These are phyloP conservation scores for Rauvolfia tetraphylla DNA, from an alignment of 257 asterid genomes.

Conservation along the genomic window DNA sequence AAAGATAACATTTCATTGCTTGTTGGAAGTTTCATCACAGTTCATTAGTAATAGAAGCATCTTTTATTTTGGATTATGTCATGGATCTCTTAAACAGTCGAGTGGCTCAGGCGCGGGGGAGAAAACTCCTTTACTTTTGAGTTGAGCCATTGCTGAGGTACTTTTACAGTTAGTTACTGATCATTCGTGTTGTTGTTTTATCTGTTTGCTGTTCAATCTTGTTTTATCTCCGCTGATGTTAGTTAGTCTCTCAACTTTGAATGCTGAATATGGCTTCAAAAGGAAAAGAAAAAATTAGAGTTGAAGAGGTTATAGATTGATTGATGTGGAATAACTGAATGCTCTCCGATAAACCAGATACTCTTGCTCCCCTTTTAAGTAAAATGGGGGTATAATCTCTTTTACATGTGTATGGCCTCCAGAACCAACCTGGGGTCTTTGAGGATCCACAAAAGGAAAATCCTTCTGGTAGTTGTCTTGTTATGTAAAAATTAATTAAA, in stretches of 20 bases:
- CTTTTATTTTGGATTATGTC: background rate
- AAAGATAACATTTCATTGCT: background rate
- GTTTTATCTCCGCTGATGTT: background rate
- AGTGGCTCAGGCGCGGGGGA: background rate
- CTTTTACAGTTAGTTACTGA: background rate
- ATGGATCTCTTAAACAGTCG: background rate
- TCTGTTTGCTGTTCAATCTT: background rate
- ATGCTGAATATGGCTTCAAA: background rate
- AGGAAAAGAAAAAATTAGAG: background rate
- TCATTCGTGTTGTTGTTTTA: background rate
- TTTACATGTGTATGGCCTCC: background rate
- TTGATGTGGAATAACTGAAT: background rate
- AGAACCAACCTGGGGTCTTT: background rate
- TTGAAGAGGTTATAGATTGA: background rate
- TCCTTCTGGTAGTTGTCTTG: background rate
- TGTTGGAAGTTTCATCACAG: background rate
- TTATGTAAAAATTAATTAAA: background rate
- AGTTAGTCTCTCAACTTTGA: background rate
- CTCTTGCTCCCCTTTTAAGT: too few relatives aligned
- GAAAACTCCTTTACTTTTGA: background rate
- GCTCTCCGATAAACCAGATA: background rate
- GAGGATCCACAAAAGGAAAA: background rate
- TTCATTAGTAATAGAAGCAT: background rate
- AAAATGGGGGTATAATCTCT: background rate
- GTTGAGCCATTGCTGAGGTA: background rate